Conservation (phyloP, 306 rosid genomes). For the Quercus gilva region DNA sequence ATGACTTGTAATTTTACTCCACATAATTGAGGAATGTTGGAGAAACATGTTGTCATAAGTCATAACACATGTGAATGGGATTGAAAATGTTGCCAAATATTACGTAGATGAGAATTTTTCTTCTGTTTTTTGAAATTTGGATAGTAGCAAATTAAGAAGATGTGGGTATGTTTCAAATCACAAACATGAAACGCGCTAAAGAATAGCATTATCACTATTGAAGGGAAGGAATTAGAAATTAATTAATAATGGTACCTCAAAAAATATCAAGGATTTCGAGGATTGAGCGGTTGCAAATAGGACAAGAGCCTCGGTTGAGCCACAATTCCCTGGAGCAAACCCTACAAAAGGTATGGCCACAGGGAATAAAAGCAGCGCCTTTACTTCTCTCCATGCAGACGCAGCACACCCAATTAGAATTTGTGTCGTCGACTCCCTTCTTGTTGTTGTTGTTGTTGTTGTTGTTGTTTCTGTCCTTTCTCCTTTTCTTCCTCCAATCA, state of each 20-base stretch:
- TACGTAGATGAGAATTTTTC: too few relatives aligned
- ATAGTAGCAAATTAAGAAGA: too few relatives aligned
- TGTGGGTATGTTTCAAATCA: too few relatives aligned
- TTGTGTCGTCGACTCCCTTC: slow-evolving; percentile 15
- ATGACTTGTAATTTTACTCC: background rate
- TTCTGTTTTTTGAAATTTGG: too few relatives aligned
- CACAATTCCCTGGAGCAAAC: slow-evolving; percentile 94
- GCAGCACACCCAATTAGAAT: slow-evolving; percentile 72
- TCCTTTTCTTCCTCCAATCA: slow-evolving; percentile 13
- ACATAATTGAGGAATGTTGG: background rate
- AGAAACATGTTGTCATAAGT: background rate
- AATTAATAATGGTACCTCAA: slow-evolving; percentile 21
- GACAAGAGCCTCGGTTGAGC: slow-evolving; percentile 87
- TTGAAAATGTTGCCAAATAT: background rate
- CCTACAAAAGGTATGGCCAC: slow-evolving; percentile 95
- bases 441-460: too few relatives aligned
- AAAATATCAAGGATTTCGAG: slow-evolving; percentile 89
- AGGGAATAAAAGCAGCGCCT: slow-evolving; percentile 94
- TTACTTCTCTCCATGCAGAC: slow-evolving; percentile 94
- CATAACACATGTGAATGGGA: too few relatives aligned
- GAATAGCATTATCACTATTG: too few relatives aligned
- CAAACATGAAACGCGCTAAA: too few relatives aligned
- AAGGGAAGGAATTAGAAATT: background rate
- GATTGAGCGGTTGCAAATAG: slow-evolving; percentile 91
- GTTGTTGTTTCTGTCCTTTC: background rate